phyloP scores from a whole-genome alignment of 805 yeast species.

The Starmerella etchellsii region DNA sequence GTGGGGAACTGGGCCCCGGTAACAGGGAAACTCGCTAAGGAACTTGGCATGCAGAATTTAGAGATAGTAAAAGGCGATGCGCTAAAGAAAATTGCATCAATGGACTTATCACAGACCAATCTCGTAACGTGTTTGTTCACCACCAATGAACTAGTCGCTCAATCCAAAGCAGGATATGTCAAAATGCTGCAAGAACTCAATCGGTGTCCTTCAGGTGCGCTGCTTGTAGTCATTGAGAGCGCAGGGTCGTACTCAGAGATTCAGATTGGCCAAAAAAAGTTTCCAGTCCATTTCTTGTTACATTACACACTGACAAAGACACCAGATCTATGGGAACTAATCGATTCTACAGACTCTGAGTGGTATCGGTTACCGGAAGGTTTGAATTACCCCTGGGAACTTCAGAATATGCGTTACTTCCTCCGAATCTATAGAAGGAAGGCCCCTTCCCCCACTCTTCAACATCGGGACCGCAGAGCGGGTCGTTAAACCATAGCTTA shows the following conservation, averaged over 20 bases:
- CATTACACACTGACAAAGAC: slow-evolving; percentile 56
- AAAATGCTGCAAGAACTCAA: slow-evolving; percentile 41
- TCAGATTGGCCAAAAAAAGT: slow-evolving; percentile 56
- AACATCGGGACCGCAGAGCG: no score
- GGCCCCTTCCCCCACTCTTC: no score
- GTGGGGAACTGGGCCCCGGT: slow-evolving; percentile 65
- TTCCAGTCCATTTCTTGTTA: slow-evolving; percentile 70
- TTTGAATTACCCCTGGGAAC: slow-evolving; percentile 48
- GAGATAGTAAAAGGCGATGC: slow-evolving; percentile 27
- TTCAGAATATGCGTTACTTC: slow-evolving; percentile 82
- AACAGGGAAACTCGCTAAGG: slow-evolving; percentile 27
- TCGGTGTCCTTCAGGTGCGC: slow-evolving; percentile 43
- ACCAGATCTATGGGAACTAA: slow-evolving; percentile 42
- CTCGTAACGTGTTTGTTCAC: slow-evolving; percentile 64
- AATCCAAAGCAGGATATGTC: slow-evolving; percentile 49
- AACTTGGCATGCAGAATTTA: slow-evolving; percentile 31
- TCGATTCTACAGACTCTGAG: slow-evolving; percentile 56
- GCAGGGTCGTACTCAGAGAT: slow-evolving; percentile 85
- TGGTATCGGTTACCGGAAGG: slow-evolving; percentile 59
- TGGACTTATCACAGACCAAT: slow-evolving; percentile 12
- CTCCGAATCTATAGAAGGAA: slow-evolving; percentile 60
- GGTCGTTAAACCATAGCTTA: no score
- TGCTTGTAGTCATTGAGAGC: slow-evolving; percentile 62
- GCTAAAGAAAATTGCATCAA: slow-evolving; percentile 8
- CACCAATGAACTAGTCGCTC: slow-evolving; percentile 72